Evolutionary conservation across 768 basidiomycete species (phyloP).

Genomic region (Lepiota brunneoincarnata): DNA sequence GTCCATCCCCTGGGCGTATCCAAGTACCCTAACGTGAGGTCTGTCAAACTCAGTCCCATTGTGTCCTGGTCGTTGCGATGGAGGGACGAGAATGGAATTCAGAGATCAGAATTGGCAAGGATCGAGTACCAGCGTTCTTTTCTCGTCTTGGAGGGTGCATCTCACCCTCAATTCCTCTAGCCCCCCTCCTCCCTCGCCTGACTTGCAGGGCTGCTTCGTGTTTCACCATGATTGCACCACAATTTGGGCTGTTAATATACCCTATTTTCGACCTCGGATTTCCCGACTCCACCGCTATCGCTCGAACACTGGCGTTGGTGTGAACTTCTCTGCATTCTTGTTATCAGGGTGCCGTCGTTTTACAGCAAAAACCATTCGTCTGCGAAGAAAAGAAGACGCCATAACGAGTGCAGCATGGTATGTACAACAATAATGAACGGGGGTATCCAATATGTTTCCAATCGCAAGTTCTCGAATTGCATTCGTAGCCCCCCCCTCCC

Average conservation of each 20-base stretch:
- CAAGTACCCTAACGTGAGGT: background rate
- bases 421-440: background rate
- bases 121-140: background rate
- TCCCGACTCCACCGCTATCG: no score
- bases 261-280: background rate
- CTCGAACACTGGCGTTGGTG: background rate
- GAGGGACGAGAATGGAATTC: background rate
- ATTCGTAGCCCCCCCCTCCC: background rate
- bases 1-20: background rate
- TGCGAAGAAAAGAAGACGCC: background rate
- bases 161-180: background rate
- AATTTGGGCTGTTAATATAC: background rate
- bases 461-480: background rate
- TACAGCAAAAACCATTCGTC: background rate
- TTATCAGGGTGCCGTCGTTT: background rate
- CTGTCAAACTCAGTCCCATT: background rate
- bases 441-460: background rate
- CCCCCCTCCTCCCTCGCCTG: no score
- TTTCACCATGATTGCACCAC: background rate
- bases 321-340: background rate
- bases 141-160: background rate
- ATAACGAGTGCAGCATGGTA: background rate
- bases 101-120: background rate
- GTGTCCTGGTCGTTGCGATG: conserved; percentile 7
- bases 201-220: background rate